Evolutionary conservation across 225 moss, liverwort and hornwort genomes (phyloP).

Genomic region (Marchantia polymorpha): DNA sequence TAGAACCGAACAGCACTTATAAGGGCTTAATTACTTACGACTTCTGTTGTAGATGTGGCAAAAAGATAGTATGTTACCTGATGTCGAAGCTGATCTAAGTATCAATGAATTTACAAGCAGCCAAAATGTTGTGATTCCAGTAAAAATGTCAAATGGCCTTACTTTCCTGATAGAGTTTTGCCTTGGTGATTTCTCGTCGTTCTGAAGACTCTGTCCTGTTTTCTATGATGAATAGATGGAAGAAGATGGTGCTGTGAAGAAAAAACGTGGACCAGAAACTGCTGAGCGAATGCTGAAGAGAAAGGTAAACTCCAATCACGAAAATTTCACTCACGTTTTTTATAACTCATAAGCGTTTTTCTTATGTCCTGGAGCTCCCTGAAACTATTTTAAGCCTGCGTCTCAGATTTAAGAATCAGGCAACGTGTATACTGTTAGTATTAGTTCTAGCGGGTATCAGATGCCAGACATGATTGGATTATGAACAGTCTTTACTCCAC

Average conservation of each 20-base stretch:
- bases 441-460: neutral
- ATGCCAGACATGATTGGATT: neutral
- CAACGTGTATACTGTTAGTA: neutral
- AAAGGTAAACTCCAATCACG: conserved; percentile 49
- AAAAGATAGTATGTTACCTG: neutral
- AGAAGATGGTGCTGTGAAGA: conserved; percentile 63
- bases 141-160: neutral
- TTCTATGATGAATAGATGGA: conserved; percentile 48
- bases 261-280: conserved; percentile 78
- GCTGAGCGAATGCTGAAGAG: conserved; percentile 88
- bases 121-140: neutral
- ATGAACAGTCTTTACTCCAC: neutral
- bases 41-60: neutral
- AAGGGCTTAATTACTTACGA: neutral
- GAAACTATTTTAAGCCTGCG: neutral
- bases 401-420: neutral
- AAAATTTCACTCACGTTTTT: neutral
- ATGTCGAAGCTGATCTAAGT: neutral
- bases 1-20: neutral
- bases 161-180: neutral
- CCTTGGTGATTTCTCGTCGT: neutral
- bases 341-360: too few species aligned
- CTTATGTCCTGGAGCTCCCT: neutral
- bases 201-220: neutral
- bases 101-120: neutral